Evolutionary conservation across 2,329 filamentous ascomycete species (phyloP).

Genomic region (Ascochyta koolunga): DNA sequence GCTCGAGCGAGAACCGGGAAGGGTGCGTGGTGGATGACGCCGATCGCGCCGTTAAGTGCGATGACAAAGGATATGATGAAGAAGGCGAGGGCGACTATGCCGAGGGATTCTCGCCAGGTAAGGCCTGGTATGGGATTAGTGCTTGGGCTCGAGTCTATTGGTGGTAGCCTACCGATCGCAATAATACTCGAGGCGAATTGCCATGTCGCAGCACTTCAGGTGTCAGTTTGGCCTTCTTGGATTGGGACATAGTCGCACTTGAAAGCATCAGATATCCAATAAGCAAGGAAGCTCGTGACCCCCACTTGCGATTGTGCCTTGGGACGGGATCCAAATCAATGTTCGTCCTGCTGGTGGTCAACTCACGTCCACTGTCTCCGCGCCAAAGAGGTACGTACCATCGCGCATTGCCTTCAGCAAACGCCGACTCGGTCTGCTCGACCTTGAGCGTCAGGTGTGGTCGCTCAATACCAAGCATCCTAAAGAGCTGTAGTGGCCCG

Average conservation of each 20-base stretch:
- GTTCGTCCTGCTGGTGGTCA: conserved; percentile 48
- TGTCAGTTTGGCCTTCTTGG: not conserved
- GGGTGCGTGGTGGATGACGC: conserved; percentile 56
- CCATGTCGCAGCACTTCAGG: conserved; percentile 56
- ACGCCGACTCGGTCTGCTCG: conserved; percentile 54
- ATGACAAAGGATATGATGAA: conserved; percentile 66
- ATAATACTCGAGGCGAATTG: conserved; percentile 53
- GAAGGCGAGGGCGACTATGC: conserved; percentile 59
- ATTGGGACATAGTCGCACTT: conserved; percentile 40
- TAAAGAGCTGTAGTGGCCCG: not conserved
- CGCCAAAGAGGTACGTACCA: conserved; percentile 28
- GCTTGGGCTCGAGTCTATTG: not conserved
- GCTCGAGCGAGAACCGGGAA: conserved; percentile 64
- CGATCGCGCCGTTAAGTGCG: conserved; percentile 62
- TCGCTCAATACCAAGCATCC: conserved; percentile 43
- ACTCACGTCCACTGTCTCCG: not conserved
- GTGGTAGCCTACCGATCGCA: conserved; percentile 38
- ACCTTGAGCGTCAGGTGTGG: conserved; percentile 51
- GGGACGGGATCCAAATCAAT: conserved; percentile 59
- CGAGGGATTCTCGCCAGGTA: conserved; percentile 61
- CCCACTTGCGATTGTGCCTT: conserved; percentile 53
- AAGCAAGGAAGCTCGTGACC: conserved; percentile 54
- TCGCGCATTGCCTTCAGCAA: conserved; percentile 50
- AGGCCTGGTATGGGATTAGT: conserved; percentile 50
- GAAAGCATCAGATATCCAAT: conserved; percentile 61